Evolutionary conservation across 768 basidiomycete species (phyloP).

Genomic region (Ramaria rubella): DNA sequence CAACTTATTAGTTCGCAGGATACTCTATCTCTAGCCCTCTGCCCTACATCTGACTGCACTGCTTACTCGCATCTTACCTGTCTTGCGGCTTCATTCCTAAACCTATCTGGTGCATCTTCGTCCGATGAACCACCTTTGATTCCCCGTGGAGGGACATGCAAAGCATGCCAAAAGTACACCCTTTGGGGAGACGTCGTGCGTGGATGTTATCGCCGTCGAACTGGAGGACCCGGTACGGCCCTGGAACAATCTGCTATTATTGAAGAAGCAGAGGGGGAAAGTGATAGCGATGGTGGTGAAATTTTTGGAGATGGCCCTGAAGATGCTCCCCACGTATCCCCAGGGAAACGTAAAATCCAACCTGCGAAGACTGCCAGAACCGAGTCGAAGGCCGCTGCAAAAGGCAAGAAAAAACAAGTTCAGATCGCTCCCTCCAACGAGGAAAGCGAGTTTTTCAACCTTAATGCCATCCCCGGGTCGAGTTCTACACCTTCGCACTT

Average conservation of each 20-base stretch:
- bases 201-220: slow-evolving; percentile 49
- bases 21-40: slow-evolving; percentile 45
- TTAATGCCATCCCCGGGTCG: slow-evolving; percentile 17
- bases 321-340: neutral
- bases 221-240: slow-evolving; percentile 27
- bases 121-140: slow-evolving; percentile 29
- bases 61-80: slow-evolving; percentile 54
- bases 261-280: slow-evolving; percentile 1
- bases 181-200: slow-evolving; percentile 68
- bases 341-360: neutral
- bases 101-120: slow-evolving; percentile 16
- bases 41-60: slow-evolving; percentile 43
- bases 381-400: neutral
- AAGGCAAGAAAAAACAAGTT: neutral
- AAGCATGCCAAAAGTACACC: slow-evolving; percentile 43
- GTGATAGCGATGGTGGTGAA: neutral
- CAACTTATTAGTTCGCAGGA: slow-evolving; percentile 30
- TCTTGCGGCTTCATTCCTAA: slow-evolving; percentile 43
- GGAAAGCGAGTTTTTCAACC: slow-evolving; percentile 22
- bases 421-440: neutral
- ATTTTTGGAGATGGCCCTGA: neutral
- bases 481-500: neutral
- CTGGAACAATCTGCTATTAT: slow-evolving; percentile 15
- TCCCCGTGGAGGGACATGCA: slow-evolving; percentile 59
- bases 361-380: neutral